phyloP scores from a whole-genome alignment of 768 basidiomycete genomes.

The Clitopilus hobsonii region DNA sequence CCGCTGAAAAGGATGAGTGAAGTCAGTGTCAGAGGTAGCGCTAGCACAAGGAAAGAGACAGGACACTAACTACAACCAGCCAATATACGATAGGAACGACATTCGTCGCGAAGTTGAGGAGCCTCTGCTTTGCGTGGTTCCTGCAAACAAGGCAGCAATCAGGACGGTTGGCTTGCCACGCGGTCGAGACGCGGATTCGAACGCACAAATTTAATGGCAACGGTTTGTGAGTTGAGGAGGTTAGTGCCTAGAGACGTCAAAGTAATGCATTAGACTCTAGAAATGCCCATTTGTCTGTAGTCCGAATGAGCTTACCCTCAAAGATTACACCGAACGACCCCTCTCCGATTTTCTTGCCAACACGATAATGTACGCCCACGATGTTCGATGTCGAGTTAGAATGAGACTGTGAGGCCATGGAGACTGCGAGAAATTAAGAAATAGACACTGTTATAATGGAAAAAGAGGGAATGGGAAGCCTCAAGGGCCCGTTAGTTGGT shows the following conservation, averaged over 20 bases:
- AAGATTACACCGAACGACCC: conserved; percentile 97
- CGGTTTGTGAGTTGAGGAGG: conserved; percentile 95
- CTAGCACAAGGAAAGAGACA: conserved; percentile 4
- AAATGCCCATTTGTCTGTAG: neutral
- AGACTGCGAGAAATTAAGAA: conserved; percentile 8
- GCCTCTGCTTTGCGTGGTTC: conserved; percentile 94
- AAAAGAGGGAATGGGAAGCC: conserved; percentile 22
- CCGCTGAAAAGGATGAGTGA: conserved; percentile 53
- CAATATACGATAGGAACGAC: conserved; percentile 91
- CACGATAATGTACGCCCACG: conserved; percentile 95
- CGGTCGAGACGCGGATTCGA: conserved; percentile 4
- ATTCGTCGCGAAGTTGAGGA: conserved; percentile 96
- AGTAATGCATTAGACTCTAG: conserved; percentile 4
- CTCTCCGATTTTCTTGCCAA: conserved; percentile 99
- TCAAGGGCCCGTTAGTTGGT: conserved; percentile 24
- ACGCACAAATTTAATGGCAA: conserved; percentile 99
- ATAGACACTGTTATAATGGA: conserved; percentile 18
- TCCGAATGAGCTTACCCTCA: conserved; percentile 63
- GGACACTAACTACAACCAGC: conserved; percentile 78
- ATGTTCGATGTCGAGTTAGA: conserved; percentile 66
- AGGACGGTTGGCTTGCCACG: conserved; percentile 7
- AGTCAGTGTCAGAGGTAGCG: conserved; percentile 11
- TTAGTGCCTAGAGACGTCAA: conserved; percentile 72
- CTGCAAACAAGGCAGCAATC: conserved; percentile 31
- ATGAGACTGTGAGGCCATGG: conserved; percentile 58